A percentile compares a stretch with the other conserved stretches of the same genome.
phyloP scores from a whole-genome alignment of 2,329 filamentous ascomycete species.

The Aurifilum marmelostoma region DNA sequence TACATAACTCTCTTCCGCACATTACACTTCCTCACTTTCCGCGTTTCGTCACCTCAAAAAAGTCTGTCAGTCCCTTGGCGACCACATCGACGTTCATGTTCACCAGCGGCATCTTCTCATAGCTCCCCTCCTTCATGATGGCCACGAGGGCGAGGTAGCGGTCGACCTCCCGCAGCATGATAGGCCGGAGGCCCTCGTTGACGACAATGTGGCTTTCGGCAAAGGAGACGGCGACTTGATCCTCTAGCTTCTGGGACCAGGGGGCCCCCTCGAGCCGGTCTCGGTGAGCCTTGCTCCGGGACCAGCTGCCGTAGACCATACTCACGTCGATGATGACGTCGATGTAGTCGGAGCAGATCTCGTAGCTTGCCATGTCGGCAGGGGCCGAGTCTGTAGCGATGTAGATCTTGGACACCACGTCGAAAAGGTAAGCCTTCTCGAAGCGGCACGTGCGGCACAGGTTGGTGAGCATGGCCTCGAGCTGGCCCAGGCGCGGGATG shows the following conservation, averaged over 20 bases:
- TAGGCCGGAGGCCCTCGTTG: slow-evolving; percentile 64
- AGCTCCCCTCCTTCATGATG: slow-evolving; percentile 83
- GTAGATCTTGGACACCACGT: slow-evolving; percentile 97
- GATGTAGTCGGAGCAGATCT: slow-evolving; percentile 98
- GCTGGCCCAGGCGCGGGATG: slow-evolving; percentile 87
- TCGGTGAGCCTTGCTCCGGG: slow-evolving; percentile 57
- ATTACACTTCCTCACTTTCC: slow-evolving; percentile 39
- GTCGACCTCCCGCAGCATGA: slow-evolving; percentile 71
- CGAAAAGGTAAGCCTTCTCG: slow-evolving; percentile 97
- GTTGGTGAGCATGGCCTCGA: slow-evolving; percentile 93
- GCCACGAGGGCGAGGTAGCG: slow-evolving; percentile 80
- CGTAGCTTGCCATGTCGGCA: slow-evolving; percentile 93
- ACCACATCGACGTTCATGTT: slow-evolving; percentile 87
- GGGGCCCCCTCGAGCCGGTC: slow-evolving; percentile 61
- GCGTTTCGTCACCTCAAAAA: slow-evolving; percentile 73
- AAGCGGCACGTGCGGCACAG: slow-evolving; percentile 92
- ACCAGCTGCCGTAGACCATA: slow-evolving; percentile 86
- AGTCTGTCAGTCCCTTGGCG: slow-evolving; percentile 76
- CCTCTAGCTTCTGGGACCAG: slow-evolving; percentile 64
- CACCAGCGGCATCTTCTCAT: slow-evolving; percentile 79
- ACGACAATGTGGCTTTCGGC: slow-evolving; percentile 71
- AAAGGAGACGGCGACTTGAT: slow-evolving; percentile 67
- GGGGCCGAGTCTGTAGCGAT: slow-evolving; percentile 94
- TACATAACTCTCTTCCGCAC: too few species aligned
- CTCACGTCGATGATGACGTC: slow-evolving; percentile 97